Percentiles rank a stretch among this genome's conserved stretches.
Evolutionary conservation across 148 eudicot genomes (phyloP).

Genomic region (Polygonum aviculare): DNA sequence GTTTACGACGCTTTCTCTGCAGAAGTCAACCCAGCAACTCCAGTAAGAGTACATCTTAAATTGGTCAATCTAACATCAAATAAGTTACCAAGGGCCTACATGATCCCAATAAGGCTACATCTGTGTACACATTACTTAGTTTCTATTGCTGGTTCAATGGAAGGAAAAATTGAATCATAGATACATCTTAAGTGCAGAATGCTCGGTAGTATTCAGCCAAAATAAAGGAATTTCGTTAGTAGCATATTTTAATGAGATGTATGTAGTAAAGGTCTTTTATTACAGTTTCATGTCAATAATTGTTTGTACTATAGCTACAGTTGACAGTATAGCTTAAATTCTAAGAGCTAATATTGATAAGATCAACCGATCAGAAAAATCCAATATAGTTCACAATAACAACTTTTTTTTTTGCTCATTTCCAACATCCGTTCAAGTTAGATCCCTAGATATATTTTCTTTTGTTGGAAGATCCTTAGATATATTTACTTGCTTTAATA

Average conservation of each 20-base stretch:
- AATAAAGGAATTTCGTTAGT: neutral
- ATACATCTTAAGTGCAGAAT: neutral
- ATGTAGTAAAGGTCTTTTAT: neutral
- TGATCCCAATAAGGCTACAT: neutral
- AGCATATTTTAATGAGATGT: neutral
- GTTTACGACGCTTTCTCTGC: slow-evolving; percentile 17
- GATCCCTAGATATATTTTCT: neutral
- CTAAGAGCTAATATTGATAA: neutral
- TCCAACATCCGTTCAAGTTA: neutral
- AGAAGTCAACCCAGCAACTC: neutral
- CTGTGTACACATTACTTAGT: neutral
- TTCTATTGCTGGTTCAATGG: neutral
- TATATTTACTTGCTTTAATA: neutral
- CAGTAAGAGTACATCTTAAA: neutral
- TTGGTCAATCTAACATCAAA: neutral
- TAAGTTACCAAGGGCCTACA: neutral
- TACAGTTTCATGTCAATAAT: neutral
- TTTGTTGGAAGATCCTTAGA: neutral
- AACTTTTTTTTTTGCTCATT: neutral
- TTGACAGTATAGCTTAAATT: neutral
- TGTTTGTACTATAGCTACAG: neutral
- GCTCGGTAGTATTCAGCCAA: neutral
- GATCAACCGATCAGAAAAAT: neutral
- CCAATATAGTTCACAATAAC: neutral
- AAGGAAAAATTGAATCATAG: neutral